These are phyloP conservation scores for Conticribra weissflogii DNA, from an alignment of 108 stramenopile species.

Conservation along the genomic window DNA sequence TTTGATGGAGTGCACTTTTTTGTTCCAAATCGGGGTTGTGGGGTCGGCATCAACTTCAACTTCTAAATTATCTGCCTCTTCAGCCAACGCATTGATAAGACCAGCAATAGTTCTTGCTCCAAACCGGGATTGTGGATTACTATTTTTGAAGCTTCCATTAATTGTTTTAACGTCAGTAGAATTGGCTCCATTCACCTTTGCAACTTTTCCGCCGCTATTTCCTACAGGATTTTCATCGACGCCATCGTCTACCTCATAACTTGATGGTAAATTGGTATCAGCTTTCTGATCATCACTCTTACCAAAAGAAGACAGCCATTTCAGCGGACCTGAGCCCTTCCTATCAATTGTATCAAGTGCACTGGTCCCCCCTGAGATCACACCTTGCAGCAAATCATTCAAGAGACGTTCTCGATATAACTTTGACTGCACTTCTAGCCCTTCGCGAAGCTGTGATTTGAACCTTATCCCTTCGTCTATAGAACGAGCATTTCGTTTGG, in stretches of 20 bases:
- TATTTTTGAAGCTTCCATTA: not conserved
- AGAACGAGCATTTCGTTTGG: constrained; percentile 62
- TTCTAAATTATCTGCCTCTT: not conserved
- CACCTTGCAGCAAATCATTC: constrained; percentile 14
- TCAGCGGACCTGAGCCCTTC: not conserved
- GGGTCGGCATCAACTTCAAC: constrained; percentile 46
- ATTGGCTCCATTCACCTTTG: not conserved
- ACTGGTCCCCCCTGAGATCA: constrained; percentile 1
- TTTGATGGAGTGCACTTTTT: constrained; percentile 73
- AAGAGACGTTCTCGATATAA: constrained; percentile 3
- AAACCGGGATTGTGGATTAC: not conserved
- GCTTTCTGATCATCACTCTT: not conserved
- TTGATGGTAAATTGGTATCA: too few species aligned
- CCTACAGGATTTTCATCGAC: too few species aligned
- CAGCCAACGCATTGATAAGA: not conserved
- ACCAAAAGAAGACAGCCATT: not conserved
- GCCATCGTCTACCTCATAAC: too few species aligned
- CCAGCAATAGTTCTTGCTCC: constrained; percentile 1
- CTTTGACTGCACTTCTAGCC: constrained; percentile 25
- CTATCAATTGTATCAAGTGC: constrained; percentile 10
- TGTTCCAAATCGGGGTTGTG: constrained; percentile 64
- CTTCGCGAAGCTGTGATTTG: constrained; percentile 26
- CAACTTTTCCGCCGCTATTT: not conserved
- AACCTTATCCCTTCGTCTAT: constrained; percentile 69
- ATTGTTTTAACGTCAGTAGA: not conserved